Evolutionary conservation across 2,329 filamentous ascomycete species (phyloP).

Genomic region (Aspergillus udagawae): DNA sequence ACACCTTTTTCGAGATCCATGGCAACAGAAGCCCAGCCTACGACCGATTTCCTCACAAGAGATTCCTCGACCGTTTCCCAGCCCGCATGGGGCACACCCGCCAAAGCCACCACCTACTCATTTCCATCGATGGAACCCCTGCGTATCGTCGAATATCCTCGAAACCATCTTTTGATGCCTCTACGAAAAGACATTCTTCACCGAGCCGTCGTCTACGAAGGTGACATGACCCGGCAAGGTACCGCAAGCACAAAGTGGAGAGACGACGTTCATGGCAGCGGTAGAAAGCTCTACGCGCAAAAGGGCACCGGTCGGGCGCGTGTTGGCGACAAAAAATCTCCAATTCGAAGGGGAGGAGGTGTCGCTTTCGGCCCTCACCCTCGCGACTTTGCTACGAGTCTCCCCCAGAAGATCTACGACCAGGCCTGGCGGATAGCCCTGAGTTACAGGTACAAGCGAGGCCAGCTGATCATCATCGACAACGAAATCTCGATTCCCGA

Average conservation of each 20-base stretch:
- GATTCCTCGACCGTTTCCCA: conserved; percentile 16
- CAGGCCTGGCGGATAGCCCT: conserved; percentile 91
- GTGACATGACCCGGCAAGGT: conserved; percentile 80
- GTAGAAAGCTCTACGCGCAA: conserved; percentile 75
- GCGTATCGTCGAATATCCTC: conserved; percentile 70
- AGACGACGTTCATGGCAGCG: conserved; percentile 76
- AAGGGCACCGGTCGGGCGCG: conserved; percentile 83
- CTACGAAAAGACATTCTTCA: conserved; percentile 89
- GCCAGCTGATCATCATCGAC: conserved; percentile 81
- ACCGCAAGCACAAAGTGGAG: conserved; percentile 80
- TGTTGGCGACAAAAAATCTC: conserved; percentile 74
- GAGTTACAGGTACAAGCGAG: conserved; percentile 82
- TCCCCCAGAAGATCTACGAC: conserved; percentile 90
- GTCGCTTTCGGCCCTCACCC: conserved; percentile 87
- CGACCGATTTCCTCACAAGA: conserved; percentile 23
- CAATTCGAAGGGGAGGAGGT: conserved; percentile 78
- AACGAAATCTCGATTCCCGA: conserved; percentile 67
- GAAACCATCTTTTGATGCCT: conserved; percentile 80
- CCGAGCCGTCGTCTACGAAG: conserved; percentile 87
- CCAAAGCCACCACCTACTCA: conserved; percentile 79
- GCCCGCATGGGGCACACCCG: conserved; percentile 49
- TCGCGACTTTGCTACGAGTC: conserved; percentile 78
- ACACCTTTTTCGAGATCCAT: conserved; percentile 43
- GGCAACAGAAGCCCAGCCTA: conserved; percentile 45
- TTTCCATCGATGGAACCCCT: conserved; percentile 87